Conservation (phyloP, 2,329 filamentous ascomycete species). For the Paraconiothyrium sp. region DNA sequence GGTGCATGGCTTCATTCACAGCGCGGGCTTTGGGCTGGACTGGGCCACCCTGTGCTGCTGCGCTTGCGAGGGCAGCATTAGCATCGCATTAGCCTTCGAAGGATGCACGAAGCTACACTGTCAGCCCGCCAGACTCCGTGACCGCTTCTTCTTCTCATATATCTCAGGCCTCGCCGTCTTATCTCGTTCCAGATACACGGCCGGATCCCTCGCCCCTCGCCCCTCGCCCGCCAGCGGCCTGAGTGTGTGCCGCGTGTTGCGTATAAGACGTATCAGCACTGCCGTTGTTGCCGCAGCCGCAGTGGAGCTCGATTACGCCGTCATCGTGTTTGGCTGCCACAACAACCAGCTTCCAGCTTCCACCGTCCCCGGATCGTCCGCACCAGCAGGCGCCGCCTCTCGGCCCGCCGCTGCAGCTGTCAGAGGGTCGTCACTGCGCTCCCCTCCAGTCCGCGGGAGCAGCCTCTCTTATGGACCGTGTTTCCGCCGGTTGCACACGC, state of each 20-base stretch:
- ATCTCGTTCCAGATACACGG: conserved; percentile 2
- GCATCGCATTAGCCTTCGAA: neutral
- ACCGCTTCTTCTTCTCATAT: conserved; percentile 9
- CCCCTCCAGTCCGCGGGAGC: neutral
- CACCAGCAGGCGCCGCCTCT: neutral
- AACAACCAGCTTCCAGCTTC: conserved; percentile 11
- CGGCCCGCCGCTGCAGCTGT: conserved; percentile 6
- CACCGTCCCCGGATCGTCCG: conserved; percentile 12
- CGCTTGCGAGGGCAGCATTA: conserved; percentile 5
- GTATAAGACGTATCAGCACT: neutral
- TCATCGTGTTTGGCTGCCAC: conserved; percentile 1
- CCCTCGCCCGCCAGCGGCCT: neutral
- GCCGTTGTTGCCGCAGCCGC: conserved; percentile 1
- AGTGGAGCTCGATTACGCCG: neutral
- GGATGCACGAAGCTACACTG: conserved; percentile 1
- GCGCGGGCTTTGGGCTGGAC: neutral
- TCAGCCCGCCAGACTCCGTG: conserved; percentile 13
- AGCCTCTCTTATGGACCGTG: neutral
- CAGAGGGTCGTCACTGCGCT: neutral
- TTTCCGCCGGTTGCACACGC: conserved; percentile 10
- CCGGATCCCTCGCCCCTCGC: neutral
- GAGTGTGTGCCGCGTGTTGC: neutral
- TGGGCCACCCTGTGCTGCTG: neutral
- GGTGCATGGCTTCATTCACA: neutral
- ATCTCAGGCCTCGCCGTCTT: conserved; percentile 11